Evolutionary conservation across 768 basidiomycete genomes (phyloP), one percentile per base, ranked within the genome.

Genomic region (Tricholoma hemisulphureum): DNA sequence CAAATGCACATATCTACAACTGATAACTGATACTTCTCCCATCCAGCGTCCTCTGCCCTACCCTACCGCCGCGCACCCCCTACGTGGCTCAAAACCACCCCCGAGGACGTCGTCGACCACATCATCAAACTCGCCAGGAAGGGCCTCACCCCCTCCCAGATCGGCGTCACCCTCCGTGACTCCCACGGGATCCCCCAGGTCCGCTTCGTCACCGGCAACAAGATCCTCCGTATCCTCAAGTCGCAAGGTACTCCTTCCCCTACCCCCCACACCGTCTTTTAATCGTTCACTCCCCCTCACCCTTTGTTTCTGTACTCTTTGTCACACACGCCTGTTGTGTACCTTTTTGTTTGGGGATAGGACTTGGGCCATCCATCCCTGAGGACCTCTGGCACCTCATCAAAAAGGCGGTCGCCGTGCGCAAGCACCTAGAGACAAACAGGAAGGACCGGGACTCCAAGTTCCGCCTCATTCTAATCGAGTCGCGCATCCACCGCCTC

Each of bases 351-450:
- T 79, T 79, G 78, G 75, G 76, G 75, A 80, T 78, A 96, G 95
- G 93, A 79, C 91, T 98, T 80, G 95, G 88, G 75, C 95, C 96
- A 70, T 84, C 87, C 78, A 92, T 98, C 81, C 96, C 96, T 67
- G 96, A 99, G 86, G 96, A 97, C 85, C 90, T 98, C 62, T 97
- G 93, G 90, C 89, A 94, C 85, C 88, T 97, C 77, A 89, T 98
- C 86, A 98, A 98, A 88, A 99, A 98, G 88, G 96, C 96, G 75
- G 95, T 99, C 71, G 83, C 93, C 68, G 94, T 99, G 71, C 94
- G 95, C 79, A 98, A 98, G 84, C 96, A 98, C 79, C 86, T 99
- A 67, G 93, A 97, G 77, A 82, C 84, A 69, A 98, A 97, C 89
- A 88, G 96, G 74, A 96, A 95, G 77, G 96, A 99, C 85, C 96